Evolutionary conservation across 305 asterid genomes (phyloP).

Genomic region (Petunia hybrid): DNA sequence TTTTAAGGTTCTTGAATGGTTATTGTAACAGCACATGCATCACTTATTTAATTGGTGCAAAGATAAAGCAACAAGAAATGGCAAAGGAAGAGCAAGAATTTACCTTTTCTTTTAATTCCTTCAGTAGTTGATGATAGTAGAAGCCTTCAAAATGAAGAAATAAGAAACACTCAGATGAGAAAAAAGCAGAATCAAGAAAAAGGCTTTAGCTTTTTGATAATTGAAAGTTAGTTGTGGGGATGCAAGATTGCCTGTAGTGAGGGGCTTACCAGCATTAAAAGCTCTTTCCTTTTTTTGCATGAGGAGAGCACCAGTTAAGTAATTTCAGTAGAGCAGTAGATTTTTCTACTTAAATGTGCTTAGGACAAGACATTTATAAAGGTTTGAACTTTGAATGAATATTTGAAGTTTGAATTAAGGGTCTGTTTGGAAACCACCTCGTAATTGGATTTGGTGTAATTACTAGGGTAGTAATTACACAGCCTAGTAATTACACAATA

Average conservation of each 20-base stretch:
- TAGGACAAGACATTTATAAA: constrained; percentile 33
- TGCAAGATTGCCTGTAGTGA: constrained; percentile 28
- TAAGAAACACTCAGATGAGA: not conserved
- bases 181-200: constrained; percentile 31
- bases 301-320: constrained; percentile 38
- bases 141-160: constrained; percentile 14
- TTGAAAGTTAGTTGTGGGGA: constrained; percentile 46
- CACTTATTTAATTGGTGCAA: constrained; percentile 10
- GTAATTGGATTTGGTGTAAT: no score
- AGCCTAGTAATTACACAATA: no score
- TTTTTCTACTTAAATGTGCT: constrained; percentile 32
- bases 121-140: not conserved
- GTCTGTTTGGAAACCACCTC: no score
- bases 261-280: constrained; percentile 42
- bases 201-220: constrained; percentile 38
- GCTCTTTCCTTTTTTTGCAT: constrained; percentile 38
- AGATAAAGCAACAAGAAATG: constrained; percentile 6
- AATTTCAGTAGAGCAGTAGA: constrained; percentile 38
- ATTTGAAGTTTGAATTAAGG: constrained; percentile 60
- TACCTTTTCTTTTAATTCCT: not conserved
- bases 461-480: no score
- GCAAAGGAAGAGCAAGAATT: constrained; percentile 21
- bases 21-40: not conserved
- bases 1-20: not conserved
- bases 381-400: constrained; percentile 48